Base-by-base conservation (phyloP, 2,329 filamentous ascomycete species). In the Sclerotinia subarctica region DNA sequence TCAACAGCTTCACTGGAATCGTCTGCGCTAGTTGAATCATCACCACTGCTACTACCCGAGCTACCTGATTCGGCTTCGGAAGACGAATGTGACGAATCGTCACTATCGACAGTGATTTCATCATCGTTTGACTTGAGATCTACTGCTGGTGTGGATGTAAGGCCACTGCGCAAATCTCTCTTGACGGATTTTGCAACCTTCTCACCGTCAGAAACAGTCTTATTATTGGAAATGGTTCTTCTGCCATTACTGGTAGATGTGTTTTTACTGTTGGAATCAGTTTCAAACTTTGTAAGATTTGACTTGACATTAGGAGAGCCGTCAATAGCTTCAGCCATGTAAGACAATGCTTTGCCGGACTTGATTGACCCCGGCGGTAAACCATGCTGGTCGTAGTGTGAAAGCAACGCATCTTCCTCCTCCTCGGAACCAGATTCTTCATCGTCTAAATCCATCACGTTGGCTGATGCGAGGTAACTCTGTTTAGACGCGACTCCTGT, bases 321-420 rank as follows among this genome's bases (percentile, higher is more conserved):
- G 62, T 70, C 70, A 24, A 71, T 49, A 67, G 64, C 71, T 68
- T 74, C 70, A 44, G 73, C 73, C 73, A 76, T 76, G 29, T 72
- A 70, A 19, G 71, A 72, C 35, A 77, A 66, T 24, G 72, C 76
- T 69, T 70, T 76, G 26, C 76, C 74, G 32, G 73, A 73, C 13
- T 51, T 58, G 19, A 77, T 77, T 5, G 76, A 77, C 35, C 76
- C 77, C 52, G 72, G 57, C 29, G 76, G 75, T 4, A 78, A 66
- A 11, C 77, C 75, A 68, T 76, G 72, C 32, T 76, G 72, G 60
- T 76, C 74, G 57, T 75, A 78, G 54, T 74, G 70, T 13, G 75
- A 71, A 29, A 78, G 58, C 19, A 78, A 59, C 21, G 72, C 53
- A 35, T 81, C 76, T 60, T 66, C 54, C 10, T 76, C 74, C 42